These are phyloP conservation scores for Cotoneaster glaucophyllus DNA, from an alignment of 306 rosid species.

Conservation along the genomic window DNA sequence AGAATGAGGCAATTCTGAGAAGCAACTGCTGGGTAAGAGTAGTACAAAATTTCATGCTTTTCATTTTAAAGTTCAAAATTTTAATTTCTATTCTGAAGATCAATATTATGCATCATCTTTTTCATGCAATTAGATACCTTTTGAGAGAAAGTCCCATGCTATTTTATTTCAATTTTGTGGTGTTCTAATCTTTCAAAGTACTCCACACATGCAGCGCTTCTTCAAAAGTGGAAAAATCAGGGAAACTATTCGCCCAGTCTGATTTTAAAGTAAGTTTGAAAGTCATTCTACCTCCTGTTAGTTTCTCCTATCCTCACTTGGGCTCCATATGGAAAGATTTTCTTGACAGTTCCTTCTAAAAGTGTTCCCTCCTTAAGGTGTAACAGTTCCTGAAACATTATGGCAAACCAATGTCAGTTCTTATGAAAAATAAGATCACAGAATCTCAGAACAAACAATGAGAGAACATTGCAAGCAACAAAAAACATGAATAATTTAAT, in stretches of 20 bases:
- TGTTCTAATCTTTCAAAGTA: not conserved
- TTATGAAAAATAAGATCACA: conserved; percentile 5
- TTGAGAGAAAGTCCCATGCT: not conserved
- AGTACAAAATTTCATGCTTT: not conserved
- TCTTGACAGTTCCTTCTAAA: conserved; percentile 73
- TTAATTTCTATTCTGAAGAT: not conserved
- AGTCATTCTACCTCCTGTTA: conserved; percentile 55
- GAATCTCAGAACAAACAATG: not conserved
- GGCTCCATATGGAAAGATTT: conserved; percentile 78
- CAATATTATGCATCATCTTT: not conserved
- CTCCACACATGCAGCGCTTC: not conserved
- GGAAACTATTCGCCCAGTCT: not conserved
- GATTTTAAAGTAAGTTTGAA: conserved; percentile 4
- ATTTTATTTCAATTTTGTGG: not conserved
- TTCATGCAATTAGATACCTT: not conserved
- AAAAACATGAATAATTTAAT: conserved; percentile 12
- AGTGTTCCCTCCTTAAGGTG: conserved; percentile 79
- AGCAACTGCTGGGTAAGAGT: not conserved
- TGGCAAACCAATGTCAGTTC: not conserved
- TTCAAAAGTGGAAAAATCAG: not conserved
- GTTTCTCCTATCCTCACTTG: conserved; percentile 65
- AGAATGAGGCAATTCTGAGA: not conserved
- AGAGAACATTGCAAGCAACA: not conserved
- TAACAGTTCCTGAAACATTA: conserved; percentile 50
- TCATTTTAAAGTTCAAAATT: not conserved